Percentiles rank a stretch among this genome's conserved stretches.
These are phyloP conservation scores for Pythium dissimile DNA, from an alignment of 352 stramenopile species.

Conservation along the genomic window DNA sequence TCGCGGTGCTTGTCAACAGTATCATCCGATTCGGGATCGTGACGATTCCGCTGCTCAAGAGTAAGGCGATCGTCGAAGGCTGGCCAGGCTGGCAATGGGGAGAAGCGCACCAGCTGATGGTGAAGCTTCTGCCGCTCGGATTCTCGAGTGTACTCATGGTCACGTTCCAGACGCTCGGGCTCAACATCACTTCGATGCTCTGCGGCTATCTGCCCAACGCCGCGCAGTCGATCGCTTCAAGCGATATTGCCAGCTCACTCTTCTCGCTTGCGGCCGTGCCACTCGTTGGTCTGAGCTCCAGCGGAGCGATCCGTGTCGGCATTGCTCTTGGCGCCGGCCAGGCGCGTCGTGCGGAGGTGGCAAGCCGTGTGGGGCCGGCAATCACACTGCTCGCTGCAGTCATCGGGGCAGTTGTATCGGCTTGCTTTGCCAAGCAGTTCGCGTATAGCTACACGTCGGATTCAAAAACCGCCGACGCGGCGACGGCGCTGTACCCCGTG, in stretches of 20 bases:
- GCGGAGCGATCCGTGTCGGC: slow-evolving; percentile 51
- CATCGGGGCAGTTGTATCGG: slow-evolving; percentile 1
- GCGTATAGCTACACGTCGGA: slow-evolving; percentile 39
- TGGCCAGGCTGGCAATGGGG: slow-evolving; percentile 43
- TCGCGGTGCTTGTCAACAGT: slow-evolving; percentile 35
- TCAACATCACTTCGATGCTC: slow-evolving; percentile 40
- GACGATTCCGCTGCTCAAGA: slow-evolving; percentile 34
- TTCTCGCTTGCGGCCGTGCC: slow-evolving; percentile 47
- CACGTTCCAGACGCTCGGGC: slow-evolving; percentile 37
- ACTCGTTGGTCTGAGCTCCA: slow-evolving; percentile 39
- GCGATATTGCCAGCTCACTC: slow-evolving; percentile 43
- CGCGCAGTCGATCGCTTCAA: slow-evolving; percentile 41
- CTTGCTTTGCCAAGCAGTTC: slow-evolving; percentile 29
- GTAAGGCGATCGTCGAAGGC: slow-evolving; percentile 31
- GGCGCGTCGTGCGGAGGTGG: slow-evolving; percentile 30
- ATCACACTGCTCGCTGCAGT: background rate
- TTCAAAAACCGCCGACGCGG: slow-evolving; percentile 20
- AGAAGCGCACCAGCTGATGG: slow-evolving; percentile 28
- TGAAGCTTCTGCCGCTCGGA: slow-evolving; percentile 26
- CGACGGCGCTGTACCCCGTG: slow-evolving; percentile 29
- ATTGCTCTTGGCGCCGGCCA: slow-evolving; percentile 49
- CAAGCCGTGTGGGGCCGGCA: slow-evolving; percentile 14
- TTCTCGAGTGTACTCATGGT: slow-evolving; percentile 46
- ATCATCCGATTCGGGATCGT: slow-evolving; percentile 36
- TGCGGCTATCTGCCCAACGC: slow-evolving; percentile 46